Evolutionary conservation across 139 green algal species (phyloP), one percentile per base, ranked within the genome.

Genomic region (Limnomonas spitsbergensis): DNA sequence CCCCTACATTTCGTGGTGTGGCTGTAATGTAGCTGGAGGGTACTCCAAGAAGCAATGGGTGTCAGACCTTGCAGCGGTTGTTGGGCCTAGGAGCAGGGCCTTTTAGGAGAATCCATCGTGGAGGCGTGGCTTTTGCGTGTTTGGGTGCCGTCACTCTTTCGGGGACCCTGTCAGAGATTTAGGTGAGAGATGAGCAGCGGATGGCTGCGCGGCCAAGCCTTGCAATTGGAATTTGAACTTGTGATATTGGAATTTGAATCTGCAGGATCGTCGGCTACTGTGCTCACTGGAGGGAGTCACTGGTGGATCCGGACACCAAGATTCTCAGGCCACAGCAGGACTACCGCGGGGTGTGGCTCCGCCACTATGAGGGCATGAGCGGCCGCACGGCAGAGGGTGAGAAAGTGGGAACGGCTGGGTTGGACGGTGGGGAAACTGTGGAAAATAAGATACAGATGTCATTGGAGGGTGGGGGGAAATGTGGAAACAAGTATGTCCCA

Each of bases 301-400:
- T 99, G 52, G 81, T 84, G 2, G 96, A 99, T 87, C 94, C 93
- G 1, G 95, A 99, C 85, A 94, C 88, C 70, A 97, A 97, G 81
- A 99, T 99, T 82, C 86, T 97, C 34, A 88, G 96, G 7, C 96
- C 96, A 7, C 96, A 99, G 90, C 95, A 99, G 92, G 93, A 98
- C 84, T 97, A 98, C 86, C 73, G 85, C 47, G 95, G 95, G 3
- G 95, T 94, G 78, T 98, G 93, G 95, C 86, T 98, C 73, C 84
- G 95, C 0, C 82, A 93, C 81, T 98, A 95, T 75, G 76, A 78
- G n/a, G 52, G 82, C 1, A 66, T 97, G 6, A 66, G 54, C 20
- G 38, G 38, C 34, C 75, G 83, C 53, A 40, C 38, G 2, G 53
- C 67, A 3, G 81, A 86, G 72, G 80, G 79, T 76, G 66, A 52